Conservation (phyloP, 495 filamentous ascomycete genomes). For the Hypoxylon fragiforme region DNA sequence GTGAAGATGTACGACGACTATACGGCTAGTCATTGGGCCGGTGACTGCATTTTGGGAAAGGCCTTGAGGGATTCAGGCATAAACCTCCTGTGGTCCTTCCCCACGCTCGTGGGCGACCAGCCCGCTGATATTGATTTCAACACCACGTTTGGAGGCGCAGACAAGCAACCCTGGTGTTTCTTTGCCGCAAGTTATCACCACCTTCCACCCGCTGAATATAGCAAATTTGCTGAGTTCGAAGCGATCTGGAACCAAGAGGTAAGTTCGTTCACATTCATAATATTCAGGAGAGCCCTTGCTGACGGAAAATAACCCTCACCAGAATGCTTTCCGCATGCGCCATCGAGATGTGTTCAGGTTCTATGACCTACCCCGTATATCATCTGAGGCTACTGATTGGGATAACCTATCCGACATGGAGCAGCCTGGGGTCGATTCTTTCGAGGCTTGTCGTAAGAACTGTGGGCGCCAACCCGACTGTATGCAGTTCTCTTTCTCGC, state of each 20-base stretch:
- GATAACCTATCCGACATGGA: constrained; percentile 47
- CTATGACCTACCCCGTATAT: constrained; percentile 39
- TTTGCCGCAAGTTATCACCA: constrained; percentile 55
- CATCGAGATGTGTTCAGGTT: constrained; percentile 44
- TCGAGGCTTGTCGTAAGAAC: constrained; percentile 41
- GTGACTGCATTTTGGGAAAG: constrained; percentile 57
- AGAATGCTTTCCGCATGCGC: constrained; percentile 30
- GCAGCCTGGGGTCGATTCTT: constrained; percentile 23
- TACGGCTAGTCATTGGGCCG: constrained; percentile 51
- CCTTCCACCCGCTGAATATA: constrained; percentile 47
- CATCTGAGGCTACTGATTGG: constrained; percentile 42
- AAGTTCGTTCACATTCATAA: constrained; percentile 1
- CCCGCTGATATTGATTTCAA: constrained; percentile 48
- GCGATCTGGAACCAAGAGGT: constrained; percentile 49
- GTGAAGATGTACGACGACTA: constrained; percentile 39
- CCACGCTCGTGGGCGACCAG: constrained; percentile 44
- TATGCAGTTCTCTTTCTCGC: constrained; percentile 47
- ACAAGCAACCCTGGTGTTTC: constrained; percentile 54
- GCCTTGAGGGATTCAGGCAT: constrained; percentile 48
- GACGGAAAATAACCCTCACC: too few relatives aligned
- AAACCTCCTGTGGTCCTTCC: constrained; percentile 50
- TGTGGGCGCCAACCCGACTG: constrained; percentile 47
- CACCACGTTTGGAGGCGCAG: constrained; percentile 44
- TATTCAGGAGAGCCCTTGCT: too few relatives aligned
- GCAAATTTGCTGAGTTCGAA: constrained; percentile 51